Conservation (phyloP, 2,329 filamentous ascomycete species). For the Cordyceps cateniannulata region DNA sequence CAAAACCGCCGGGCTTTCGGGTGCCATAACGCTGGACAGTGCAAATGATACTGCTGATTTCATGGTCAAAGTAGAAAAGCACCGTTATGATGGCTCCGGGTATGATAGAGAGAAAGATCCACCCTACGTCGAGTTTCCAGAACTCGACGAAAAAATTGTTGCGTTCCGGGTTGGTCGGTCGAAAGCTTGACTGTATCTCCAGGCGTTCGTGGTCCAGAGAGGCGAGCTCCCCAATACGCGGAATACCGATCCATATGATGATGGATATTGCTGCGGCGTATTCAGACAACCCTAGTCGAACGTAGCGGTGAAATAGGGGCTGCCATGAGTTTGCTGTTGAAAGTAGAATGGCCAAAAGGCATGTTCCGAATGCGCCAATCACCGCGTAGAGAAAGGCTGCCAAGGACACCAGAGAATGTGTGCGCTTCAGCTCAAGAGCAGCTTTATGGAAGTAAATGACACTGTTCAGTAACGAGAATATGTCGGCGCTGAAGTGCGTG, state of each 20-base stretch:
- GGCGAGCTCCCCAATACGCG: constrained; percentile 53
- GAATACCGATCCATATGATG: constrained; percentile 57
- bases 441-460: constrained; percentile 65
- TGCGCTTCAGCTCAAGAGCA: constrained; percentile 55
- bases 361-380: constrained; percentile 58
- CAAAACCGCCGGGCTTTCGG: constrained; percentile 55
- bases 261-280: constrained; percentile 63
- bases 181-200: constrained; percentile 48
- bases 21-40: constrained; percentile 55
- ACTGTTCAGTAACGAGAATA: constrained; percentile 60
- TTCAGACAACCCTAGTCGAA: constrained; percentile 54
- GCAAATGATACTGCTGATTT: constrained; percentile 63
- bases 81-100: constrained; percentile 58
- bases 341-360: constrained; percentile 54
- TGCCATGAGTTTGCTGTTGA: constrained; percentile 56
- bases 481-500: constrained; percentile 59
- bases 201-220: constrained; percentile 52
- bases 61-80: constrained; percentile 66
- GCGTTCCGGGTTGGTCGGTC: constrained; percentile 49
- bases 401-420: constrained; percentile 48
- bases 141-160: constrained; percentile 54
- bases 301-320: constrained; percentile 54
- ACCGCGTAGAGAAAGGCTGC: constrained; percentile 60
- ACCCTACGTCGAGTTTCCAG: constrained; percentile 52
- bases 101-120: constrained; percentile 56